Evolutionary conservation across 352 stramenopile species (phyloP), one percentile per base, ranked within the genome.

Genomic region (Blastocystis sp.): DNA sequence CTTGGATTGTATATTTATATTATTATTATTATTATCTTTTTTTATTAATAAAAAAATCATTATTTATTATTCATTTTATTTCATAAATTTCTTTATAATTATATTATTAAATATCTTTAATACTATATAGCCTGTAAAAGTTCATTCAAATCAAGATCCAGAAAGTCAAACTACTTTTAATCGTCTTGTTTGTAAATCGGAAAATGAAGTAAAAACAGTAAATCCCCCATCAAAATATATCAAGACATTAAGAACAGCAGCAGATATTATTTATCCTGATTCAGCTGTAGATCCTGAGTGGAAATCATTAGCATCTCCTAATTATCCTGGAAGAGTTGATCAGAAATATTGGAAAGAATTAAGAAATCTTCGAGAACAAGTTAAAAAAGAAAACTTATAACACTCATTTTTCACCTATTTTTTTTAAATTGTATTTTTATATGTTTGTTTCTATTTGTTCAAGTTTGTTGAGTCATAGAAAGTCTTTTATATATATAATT

Each of bases 321-420:
- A 62, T 46, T 62, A 62, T 41, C 52, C 52, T n/a, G 52, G 52
- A 11, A 24, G 52, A 24, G 36, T 62, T n/a, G 52, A 62, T 19
- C 18, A 39, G 6, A 62, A 62, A 21, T 39, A 62, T 25, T 62
- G 52, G 52, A 62, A 54, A 27, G 52, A 62, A 27, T 54, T 54
- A 30, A 62, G 52, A 62, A 48, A 62, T 28, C 30, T 62, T 16
- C 52, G 52, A n/a, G n/a, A n/a, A n/a, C n/a, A n/a, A n/a, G n/a
- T n/a, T n/a, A n/a, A n/a, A n/a, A n/a, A n/a, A n/a, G n/a, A n/a
- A n/a, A n/a, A n/a, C n/a, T n/a, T n/a, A n/a, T n/a, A n/a, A n/a
- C n/a, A n/a, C n/a, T n/a, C n/a, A n/a, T n/a, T n/a, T n/a, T n/a
- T n/a, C n/a, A n/a, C n/a, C n/a, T n/a, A n/a, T n/a, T n/a, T n/a